Evolutionary conservation across 495 filamentous ascomycete species (phyloP), one percentile per base, ranked within the genome.

Genomic region (Penicillium canariense): DNA sequence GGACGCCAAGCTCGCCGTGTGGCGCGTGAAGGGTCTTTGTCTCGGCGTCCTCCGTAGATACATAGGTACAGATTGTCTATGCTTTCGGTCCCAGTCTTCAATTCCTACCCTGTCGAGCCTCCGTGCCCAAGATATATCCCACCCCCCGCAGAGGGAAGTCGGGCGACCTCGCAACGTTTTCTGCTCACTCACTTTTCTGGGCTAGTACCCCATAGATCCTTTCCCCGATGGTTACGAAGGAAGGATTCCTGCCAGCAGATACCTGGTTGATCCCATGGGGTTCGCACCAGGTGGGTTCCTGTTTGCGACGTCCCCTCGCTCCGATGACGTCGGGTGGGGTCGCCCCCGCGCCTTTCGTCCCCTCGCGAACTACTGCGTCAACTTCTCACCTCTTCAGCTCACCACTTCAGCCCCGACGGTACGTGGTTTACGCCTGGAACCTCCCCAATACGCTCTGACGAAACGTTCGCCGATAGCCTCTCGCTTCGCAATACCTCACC

Each of bases 241-340:
- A 3, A 2, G n/a, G 1, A 42, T 40, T 11, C 22, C 38, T 5
- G 9, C 4, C n/a, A 23, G 9, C 38, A 40, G 22, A 11, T 23
- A 7, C 22, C 18, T 20, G 20, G 1, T 42, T 12, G 12, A 25
- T 42, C n/a, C 5, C 4, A n/a, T n/a, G n/a, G n/a, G n/a, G 27
- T 32, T 54, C 26, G 39, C 52, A 50, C 48, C 32, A 20, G 45
- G 47, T 56, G 44, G 48, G 42, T 55, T 54, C 27, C 15, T 8
- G 20, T 39, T 22, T 17, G 15, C 15, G 23, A 51, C 53, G 54
- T 55, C 36, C 61, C 48, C 55, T 59, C 38, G 47, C 34, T 53
- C 48, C 40, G 55, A 67, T 67, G 63, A 67, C 58, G 55, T 67
- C 63, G 48, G 36, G 57, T 55, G 61, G 61, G 58, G 60, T 54